phyloP scores from a whole-genome alignment of 2,329 filamentous ascomycete genomes.

The Neonectria faginata region DNA sequence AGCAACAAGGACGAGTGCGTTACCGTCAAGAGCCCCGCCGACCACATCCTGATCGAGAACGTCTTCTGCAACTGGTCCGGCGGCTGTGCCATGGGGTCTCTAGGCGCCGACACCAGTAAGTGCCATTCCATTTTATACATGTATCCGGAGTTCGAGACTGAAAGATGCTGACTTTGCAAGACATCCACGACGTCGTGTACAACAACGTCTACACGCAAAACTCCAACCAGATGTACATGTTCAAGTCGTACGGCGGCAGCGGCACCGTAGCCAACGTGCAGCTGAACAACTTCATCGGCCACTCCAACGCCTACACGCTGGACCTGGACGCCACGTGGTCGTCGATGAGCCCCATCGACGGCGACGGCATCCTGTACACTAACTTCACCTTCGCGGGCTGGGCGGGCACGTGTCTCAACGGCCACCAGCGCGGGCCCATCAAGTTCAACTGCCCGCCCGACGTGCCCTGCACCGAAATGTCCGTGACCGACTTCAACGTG shows the following conservation, averaged over 20 bases:
- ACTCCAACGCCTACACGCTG: slow-evolving; percentile 39
- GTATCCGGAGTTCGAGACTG: no score
- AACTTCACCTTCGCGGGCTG: slow-evolving; percentile 40
- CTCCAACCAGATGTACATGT: slow-evolving; percentile 43
- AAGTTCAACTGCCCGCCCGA: slow-evolving; percentile 39
- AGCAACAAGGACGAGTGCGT: slow-evolving; percentile 43
- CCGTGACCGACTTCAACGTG: slow-evolving; percentile 35
- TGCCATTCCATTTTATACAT: neutral
- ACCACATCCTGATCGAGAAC: slow-evolving; percentile 39
- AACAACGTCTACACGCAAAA: slow-evolving; percentile 39
- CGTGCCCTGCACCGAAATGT: slow-evolving; percentile 37
- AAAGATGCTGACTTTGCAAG: neutral
- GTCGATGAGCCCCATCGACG: slow-evolving; percentile 30
- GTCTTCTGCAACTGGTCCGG: slow-evolving; percentile 42
- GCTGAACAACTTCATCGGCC: slow-evolving; percentile 37
- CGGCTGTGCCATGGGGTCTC: slow-evolving; percentile 37
- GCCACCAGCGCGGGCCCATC: slow-evolving; percentile 34
- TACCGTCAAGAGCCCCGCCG: slow-evolving; percentile 38
- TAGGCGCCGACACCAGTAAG: slow-evolving; percentile 26
- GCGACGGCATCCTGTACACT: slow-evolving; percentile 35
- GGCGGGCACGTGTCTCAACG: slow-evolving; percentile 38
- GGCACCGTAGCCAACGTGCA: slow-evolving; percentile 37
- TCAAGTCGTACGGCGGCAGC: slow-evolving; percentile 40
- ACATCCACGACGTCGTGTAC: slow-evolving; percentile 37
- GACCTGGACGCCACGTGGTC: slow-evolving; percentile 38